Evolutionary conservation across 148 eudicot species (phyloP).

Genomic region (Nyssa sinensis): DNA sequence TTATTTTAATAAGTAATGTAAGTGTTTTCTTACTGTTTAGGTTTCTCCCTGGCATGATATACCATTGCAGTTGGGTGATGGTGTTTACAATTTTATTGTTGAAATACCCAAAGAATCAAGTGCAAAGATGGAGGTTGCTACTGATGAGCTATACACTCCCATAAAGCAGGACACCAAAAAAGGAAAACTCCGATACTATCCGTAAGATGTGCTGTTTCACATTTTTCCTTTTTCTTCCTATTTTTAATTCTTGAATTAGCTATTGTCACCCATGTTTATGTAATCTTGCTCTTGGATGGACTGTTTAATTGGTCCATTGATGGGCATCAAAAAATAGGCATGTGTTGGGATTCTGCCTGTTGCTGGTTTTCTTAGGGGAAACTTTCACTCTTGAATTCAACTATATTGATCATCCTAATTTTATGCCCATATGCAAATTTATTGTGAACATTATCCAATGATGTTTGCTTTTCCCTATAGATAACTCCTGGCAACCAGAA

Average conservation of each 20-base stretch:
- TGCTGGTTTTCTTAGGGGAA: no score
- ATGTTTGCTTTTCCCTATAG: no score
- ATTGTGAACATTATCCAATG: no score
- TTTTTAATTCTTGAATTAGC: neutral
- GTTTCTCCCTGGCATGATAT: conserved; percentile 98
- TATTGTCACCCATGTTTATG: neutral
- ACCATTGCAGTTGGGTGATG: conserved; percentile 82
- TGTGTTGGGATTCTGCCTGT: neutral
- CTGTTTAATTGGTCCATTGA: neutral
- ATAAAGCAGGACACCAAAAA: conserved; percentile 96
- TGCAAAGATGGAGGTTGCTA: conserved; percentile 99
- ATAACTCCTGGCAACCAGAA: no score
- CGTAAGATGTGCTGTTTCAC: conserved; percentile 48
- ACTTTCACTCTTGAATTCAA: no score
- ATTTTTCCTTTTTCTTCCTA: neutral
- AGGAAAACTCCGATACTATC: conserved; percentile 94
- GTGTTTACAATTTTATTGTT: conserved; percentile 76
- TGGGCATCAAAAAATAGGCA: neutral
- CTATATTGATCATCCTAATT: no score
- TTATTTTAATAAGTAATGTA: neutral
- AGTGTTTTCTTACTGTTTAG: conserved; percentile 31
- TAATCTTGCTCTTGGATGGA: neutral
- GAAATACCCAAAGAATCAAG: conserved; percentile 97
- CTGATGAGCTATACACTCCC: conserved; percentile 86
- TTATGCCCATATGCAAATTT: no score